phyloP scores from a whole-genome alignment of 495 filamentous ascomycete genomes.

The Penicillium manginii region DNA sequence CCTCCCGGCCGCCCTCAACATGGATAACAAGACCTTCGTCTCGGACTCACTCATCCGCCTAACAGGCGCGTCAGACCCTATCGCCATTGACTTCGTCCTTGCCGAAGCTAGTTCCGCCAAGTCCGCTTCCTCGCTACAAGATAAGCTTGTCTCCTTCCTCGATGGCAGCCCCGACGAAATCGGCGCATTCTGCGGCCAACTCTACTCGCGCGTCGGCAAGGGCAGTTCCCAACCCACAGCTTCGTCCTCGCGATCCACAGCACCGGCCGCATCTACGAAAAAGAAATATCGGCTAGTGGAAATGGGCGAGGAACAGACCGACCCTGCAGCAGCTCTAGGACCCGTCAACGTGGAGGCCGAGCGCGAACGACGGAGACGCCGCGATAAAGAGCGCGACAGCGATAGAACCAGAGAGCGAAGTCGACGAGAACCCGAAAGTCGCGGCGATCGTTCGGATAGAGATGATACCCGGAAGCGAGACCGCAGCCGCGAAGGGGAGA shows the following conservation, averaged over 20 bases:
- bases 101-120: constrained; percentile 60
- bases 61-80: constrained; percentile 62
- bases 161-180: constrained; percentile 55
- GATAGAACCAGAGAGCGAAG: neutral
- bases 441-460: constrained; percentile 23
- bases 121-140: constrained; percentile 54
- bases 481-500: constrained; percentile 46
- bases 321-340: constrained; percentile 39
- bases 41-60: constrained; percentile 54
- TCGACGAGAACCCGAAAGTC: neutral
- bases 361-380: constrained; percentile 46
- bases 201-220: constrained; percentile 51
- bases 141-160: constrained; percentile 57
- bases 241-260: constrained; percentile 9
- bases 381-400: constrained; percentile 42
- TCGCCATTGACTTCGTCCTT: constrained; percentile 64
- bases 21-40: constrained; percentile 51
- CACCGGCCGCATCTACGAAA: constrained; percentile 33
- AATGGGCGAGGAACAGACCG: constrained; percentile 73
- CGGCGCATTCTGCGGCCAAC: constrained; percentile 54
- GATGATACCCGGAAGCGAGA: constrained; percentile 48
- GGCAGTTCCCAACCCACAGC: constrained; percentile 22
- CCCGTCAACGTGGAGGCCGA: constrained; percentile 57
- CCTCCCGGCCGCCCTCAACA: constrained; percentile 17
- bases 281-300: constrained; percentile 83